A percentile compares a stretch with the other conserved stretches of the same genome.
Conservation (phyloP, 2,329 filamentous ascomycete genomes). For the Dothideomycetes sp. region DNA sequence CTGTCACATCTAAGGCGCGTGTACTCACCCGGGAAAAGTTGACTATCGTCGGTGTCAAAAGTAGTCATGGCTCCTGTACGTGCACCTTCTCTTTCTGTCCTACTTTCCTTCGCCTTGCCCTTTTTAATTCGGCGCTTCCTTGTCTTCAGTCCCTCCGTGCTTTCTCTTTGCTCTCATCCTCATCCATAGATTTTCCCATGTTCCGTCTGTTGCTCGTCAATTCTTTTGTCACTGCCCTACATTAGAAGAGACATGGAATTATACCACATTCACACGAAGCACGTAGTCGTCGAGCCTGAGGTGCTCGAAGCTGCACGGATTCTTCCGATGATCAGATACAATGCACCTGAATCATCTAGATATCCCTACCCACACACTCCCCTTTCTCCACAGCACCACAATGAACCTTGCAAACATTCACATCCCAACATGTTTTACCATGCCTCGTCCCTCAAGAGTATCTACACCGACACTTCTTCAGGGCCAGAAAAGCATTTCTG, state of each 20-base stretch:
- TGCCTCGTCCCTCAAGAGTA: background rate
- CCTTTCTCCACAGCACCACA: background rate
- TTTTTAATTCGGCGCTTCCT: slow-evolving; percentile 7
- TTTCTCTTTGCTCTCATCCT: too few relatives aligned
- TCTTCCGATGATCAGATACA: slow-evolving; percentile 4
- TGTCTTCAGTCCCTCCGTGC: background rate
- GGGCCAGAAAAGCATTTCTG: background rate
- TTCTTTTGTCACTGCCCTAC: too few relatives aligned
- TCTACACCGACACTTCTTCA: background rate
- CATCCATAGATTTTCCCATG: too few relatives aligned
- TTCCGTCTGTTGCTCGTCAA: too few relatives aligned
- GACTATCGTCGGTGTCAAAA: too few relatives aligned
- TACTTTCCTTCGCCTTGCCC: slow-evolving; percentile 8
- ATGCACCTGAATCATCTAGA: background rate
- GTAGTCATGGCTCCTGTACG: slow-evolving; percentile 14
- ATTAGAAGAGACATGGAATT: too few relatives aligned
- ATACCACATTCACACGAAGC: too few relatives aligned
- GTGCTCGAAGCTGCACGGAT: slow-evolving; percentile 8
- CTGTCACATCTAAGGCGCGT: too few relatives aligned
- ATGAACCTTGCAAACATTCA: too few relatives aligned
- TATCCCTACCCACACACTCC: background rate
- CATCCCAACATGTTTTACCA: background rate
- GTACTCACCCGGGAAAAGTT: too few relatives aligned
- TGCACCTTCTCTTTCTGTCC: slow-evolving; percentile 8
- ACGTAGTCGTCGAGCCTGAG: slow-evolving; percentile 3